Evolutionary conservation across 352 stramenopile genomes (phyloP).

Genomic region (Nothophytophthora sp.): DNA sequence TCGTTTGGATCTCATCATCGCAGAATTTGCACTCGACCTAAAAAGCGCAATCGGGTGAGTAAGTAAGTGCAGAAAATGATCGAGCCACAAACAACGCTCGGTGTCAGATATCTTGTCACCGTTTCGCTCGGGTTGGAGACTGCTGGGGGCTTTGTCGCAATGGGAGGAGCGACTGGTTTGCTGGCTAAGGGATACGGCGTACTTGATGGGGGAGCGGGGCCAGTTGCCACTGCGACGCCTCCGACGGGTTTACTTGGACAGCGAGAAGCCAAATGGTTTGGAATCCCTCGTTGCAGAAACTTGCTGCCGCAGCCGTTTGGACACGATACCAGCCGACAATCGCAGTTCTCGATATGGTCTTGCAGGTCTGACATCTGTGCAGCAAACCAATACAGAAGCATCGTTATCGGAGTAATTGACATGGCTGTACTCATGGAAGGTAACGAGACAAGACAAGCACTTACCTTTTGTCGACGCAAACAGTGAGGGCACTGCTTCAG

Average conservation of each 20-base stretch:
- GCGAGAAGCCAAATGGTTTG: slow-evolving; percentile 73
- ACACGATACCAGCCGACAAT: slow-evolving; percentile 76
- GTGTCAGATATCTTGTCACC: slow-evolving; percentile 6
- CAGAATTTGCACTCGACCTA: slow-evolving; percentile 81
- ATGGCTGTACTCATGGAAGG: no score
- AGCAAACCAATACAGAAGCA: no score
- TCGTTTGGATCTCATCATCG: slow-evolving; percentile 60
- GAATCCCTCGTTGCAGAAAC: slow-evolving; percentile 74
- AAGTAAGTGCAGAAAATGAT: no score
- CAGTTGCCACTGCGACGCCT: background rate
- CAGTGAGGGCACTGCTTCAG: slow-evolving; percentile 87
- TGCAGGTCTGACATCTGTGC: slow-evolving; percentile 65
- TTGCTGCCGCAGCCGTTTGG: slow-evolving; percentile 80
- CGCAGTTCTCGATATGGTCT: slow-evolving; percentile 82
- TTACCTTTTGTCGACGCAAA: slow-evolving; percentile 73
- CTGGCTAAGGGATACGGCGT: slow-evolving; percentile 4
- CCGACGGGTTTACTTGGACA: slow-evolving; percentile 45
- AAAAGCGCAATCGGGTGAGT: background rate
- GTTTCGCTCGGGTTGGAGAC: slow-evolving; percentile 3
- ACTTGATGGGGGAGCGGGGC: background rate
- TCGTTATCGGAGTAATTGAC: no score
- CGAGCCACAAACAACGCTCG: no score
- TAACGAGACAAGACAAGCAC: no score
- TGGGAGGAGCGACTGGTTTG: slow-evolving; percentile 6
- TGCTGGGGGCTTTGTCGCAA: background rate